Percentiles rank a stretch among this genome's conserved stretches.
Evolutionary conservation across 108 stramenopile species (phyloP).

Genomic region (Pseudonitzschia pungens): DNA sequence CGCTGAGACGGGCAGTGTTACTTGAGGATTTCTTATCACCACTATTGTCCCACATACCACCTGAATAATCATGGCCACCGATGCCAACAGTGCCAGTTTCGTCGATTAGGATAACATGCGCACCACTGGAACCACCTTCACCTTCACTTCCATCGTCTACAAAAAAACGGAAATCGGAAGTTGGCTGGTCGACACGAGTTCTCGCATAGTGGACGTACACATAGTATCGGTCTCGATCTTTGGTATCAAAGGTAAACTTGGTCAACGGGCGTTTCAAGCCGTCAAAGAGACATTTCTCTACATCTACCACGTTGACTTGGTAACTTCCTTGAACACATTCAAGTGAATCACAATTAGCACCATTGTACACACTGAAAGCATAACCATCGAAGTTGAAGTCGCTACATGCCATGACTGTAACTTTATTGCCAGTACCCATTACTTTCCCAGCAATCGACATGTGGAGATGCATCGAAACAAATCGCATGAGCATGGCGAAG

Average conservation of each 20-base stretch:
- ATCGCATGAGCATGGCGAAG: neutral
- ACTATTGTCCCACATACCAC: neutral
- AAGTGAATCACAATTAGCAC: slow-evolving; percentile 21
- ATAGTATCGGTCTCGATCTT: slow-evolving; percentile 34
- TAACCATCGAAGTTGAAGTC: slow-evolving; percentile 34
- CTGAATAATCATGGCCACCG: neutral
- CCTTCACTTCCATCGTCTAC: slow-evolving; percentile 30
- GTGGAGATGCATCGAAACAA: neutral
- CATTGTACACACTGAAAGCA: slow-evolving; percentile 32
- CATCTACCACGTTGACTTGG: slow-evolving; percentile 7
- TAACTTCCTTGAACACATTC: slow-evolving; percentile 28
- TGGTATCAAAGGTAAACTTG: slow-evolving; percentile 21
- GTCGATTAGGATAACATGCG: neutral
- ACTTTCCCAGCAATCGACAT: neutral
- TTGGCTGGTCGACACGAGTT: slow-evolving; percentile 21
- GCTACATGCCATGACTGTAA: slow-evolving; percentile 30
- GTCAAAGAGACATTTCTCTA: slow-evolving; percentile 24
- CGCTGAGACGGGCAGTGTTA: neutral
- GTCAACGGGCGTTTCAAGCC: slow-evolving; percentile 17
- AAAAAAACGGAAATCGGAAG: slow-evolving; percentile 29
- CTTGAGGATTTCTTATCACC: neutral
- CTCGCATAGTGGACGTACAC: slow-evolving; percentile 29
- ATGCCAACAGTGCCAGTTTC: neutral
- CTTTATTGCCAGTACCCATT: slow-evolving; percentile 30
- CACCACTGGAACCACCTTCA: slow-evolving; percentile 15